A percentile compares a stretch with the other conserved stretches of the same genome.
Conservation (phyloP, 768 basidiomycete genomes). For the Leucogyrophana mollusca region DNA sequence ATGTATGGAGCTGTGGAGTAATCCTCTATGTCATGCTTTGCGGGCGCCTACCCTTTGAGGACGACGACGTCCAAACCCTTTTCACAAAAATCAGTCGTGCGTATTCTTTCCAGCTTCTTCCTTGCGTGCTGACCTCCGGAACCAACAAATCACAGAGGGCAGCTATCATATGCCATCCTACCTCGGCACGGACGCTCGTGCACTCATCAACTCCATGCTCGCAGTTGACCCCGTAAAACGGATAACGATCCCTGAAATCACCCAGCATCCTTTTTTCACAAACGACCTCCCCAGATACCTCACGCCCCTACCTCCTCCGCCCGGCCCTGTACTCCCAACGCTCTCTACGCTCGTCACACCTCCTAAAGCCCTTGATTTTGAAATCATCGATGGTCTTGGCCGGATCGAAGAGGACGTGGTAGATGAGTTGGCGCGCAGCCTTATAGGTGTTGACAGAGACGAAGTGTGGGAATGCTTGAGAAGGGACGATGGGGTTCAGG, state of each 20-base stretch:
- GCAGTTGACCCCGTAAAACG: slow-evolving; percentile 93
- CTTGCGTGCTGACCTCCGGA: neutral
- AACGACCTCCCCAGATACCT: slow-evolving; percentile 86
- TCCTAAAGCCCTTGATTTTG: slow-evolving; percentile 67
- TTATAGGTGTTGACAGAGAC: slow-evolving; percentile 74
- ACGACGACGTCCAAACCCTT: slow-evolving; percentile 88
- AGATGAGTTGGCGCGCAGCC: slow-evolving; percentile 69
- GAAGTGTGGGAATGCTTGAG: slow-evolving; percentile 87
- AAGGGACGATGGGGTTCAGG: slow-evolving; percentile 78
- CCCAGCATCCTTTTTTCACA: slow-evolving; percentile 87
- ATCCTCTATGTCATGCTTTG: slow-evolving; percentile 98
- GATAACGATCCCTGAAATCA: slow-evolving; percentile 90
- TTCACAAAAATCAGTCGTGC: slow-evolving; percentile 93
- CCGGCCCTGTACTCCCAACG: slow-evolving; percentile 74
- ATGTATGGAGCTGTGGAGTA: slow-evolving; percentile 99
- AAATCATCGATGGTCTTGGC: slow-evolving; percentile 89
- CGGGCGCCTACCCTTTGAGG: slow-evolving; percentile 94
- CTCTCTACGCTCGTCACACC: slow-evolving; percentile 72
- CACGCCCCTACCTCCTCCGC: slow-evolving; percentile 72
- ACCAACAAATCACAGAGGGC: slow-evolving; percentile 61
- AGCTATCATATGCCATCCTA: slow-evolving; percentile 82
- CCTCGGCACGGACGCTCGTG: slow-evolving; percentile 73
- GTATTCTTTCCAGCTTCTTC: slow-evolving; percentile 21
- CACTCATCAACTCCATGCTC: slow-evolving; percentile 86
- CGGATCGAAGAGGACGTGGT: slow-evolving; percentile 91